Evolutionary conservation across 805 yeast genomes (phyloP).

Genomic region (Starmerella bombi): DNA sequence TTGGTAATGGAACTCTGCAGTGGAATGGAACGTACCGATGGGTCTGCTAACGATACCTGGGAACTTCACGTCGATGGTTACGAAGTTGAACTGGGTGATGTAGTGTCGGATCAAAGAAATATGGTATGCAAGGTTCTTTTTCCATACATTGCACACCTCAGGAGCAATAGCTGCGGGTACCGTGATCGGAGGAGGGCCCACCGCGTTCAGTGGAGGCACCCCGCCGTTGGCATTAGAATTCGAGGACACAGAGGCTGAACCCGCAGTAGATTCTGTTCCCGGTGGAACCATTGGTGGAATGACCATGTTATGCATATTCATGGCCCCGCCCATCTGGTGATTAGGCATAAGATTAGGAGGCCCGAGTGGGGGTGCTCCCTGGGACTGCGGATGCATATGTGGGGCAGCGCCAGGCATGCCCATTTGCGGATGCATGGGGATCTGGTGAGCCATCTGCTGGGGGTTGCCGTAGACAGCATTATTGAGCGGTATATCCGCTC

Average conservation of each 20-base stretch:
- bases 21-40: constrained; percentile 79
- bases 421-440: constrained; percentile 13
- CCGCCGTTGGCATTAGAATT: too few relatives aligned
- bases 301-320: neutral
- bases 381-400: constrained; percentile 1
- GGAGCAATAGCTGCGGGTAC: constrained; percentile 1
- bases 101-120: constrained; percentile 30
- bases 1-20: constrained; percentile 89
- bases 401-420: constrained; percentile 1
- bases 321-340: neutral
- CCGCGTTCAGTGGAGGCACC: neutral
- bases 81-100: constrained; percentile 28
- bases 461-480: constrained; percentile 10
- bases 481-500: constrained; percentile 12
- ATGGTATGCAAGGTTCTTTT: constrained; percentile 31
- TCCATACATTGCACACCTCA: constrained; percentile 31
- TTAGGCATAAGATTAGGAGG: neutral
- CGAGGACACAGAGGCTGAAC: too few relatives aligned
- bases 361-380: neutral
- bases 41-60: constrained; percentile 96
- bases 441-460: constrained; percentile 12
- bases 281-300: neutral
- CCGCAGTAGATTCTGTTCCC: neutral
- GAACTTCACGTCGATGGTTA: constrained; percentile 70
- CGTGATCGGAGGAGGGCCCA: too few relatives aligned